phyloP scores from a whole-genome alignment of 805 yeast genomes.

The Saccharomycopsis malanga region DNA sequence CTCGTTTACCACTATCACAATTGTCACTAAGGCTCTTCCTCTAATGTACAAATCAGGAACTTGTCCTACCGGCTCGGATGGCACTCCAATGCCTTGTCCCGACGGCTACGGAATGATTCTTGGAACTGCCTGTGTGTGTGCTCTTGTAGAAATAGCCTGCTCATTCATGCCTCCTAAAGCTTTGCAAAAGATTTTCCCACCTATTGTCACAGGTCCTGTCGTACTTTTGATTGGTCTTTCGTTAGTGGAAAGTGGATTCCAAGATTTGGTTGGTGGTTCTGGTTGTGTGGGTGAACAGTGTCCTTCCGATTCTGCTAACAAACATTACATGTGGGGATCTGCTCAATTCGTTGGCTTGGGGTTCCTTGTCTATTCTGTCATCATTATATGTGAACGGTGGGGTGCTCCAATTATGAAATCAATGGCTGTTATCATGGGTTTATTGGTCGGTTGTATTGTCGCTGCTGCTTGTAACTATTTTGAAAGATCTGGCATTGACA shows the following conservation, averaged over 20 bases:
- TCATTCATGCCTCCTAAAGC: conserved; percentile 72
- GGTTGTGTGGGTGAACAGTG: conserved; percentile 47
- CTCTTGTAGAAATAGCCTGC: conserved; percentile 60
- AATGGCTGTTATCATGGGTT: conserved; percentile 83
- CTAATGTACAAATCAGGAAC: conserved; percentile 68
- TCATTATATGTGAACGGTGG: conserved; percentile 72
- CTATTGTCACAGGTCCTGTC: conserved; percentile 90
- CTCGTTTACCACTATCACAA: conserved; percentile 80
- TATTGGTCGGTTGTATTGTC: conserved; percentile 82
- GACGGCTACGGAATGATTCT: conserved; percentile 85
- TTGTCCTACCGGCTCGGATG: conserved; percentile 59
- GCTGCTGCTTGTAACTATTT: conserved; percentile 90
- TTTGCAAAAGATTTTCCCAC: conserved; percentile 74
- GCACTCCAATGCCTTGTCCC: conserved; percentile 70
- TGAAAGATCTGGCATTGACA: conserved; percentile 44
- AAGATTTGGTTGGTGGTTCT: conserved; percentile 86
- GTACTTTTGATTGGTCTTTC: conserved; percentile 75
- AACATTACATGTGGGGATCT: conserved; percentile 69
- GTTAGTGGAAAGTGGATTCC: conserved; percentile 64
- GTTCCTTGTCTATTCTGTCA: conserved; percentile 67
- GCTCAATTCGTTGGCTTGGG: conserved; percentile 86
- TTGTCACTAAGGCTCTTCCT: conserved; percentile 69
- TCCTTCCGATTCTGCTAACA: conserved; percentile 46
- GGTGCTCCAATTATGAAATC: conserved; percentile 94
- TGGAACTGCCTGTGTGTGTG: conserved; percentile 75